Percentiles rank a stretch among this genome's conserved stretches.
These are phyloP conservation scores for Entophlyctis luteolus DNA, from an alignment of 192 early-diverging fungal species.

Conservation along the genomic window DNA sequence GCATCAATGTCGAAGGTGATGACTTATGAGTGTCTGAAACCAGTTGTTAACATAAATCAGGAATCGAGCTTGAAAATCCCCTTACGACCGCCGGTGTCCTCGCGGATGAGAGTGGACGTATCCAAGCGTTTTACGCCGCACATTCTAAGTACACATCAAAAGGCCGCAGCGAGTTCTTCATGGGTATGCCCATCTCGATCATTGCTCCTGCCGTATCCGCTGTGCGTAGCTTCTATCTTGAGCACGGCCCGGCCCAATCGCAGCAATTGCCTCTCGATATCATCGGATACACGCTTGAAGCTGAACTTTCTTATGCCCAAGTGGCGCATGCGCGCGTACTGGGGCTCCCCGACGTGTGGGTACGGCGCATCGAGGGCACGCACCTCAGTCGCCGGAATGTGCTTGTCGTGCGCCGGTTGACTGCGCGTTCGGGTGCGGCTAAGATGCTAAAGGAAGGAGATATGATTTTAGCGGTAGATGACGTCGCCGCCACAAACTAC, in stretches of 20 bases:
- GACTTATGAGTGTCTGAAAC: neutral
- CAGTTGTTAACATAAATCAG: neutral
- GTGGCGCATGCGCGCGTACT: slow-evolving; percentile 46
- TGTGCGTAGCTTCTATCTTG: neutral
- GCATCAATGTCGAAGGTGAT: slow-evolving; percentile 39
- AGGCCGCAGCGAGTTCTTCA: slow-evolving; percentile 39
- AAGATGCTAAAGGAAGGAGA: slow-evolving; percentile 28
- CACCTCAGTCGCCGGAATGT: slow-evolving; percentile 38
- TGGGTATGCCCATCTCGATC: slow-evolving; percentile 33
- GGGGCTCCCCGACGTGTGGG: slow-evolving; percentile 47
- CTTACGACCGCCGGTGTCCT: slow-evolving; percentile 37
- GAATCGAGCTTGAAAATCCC: slow-evolving; percentile 47
- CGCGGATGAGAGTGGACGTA: slow-evolving; percentile 20
- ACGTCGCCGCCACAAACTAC: neutral
- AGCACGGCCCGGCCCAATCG: neutral
- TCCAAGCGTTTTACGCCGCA: slow-evolving; percentile 37
- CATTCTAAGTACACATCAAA: slow-evolving; percentile 38
- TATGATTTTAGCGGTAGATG: slow-evolving; percentile 21
- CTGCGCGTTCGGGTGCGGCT: slow-evolving; percentile 16
- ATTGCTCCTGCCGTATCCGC: slow-evolving; percentile 19
- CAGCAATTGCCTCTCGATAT: neutral
- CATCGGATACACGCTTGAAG: slow-evolving; percentile 25
- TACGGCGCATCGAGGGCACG: slow-evolving; percentile 31
- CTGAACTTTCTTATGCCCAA: slow-evolving; percentile 42
- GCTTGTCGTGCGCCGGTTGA: slow-evolving; percentile 30